Base-by-base conservation (phyloP, 495 filamentous ascomycete species). In the Apiosordaria backusii region DNA sequence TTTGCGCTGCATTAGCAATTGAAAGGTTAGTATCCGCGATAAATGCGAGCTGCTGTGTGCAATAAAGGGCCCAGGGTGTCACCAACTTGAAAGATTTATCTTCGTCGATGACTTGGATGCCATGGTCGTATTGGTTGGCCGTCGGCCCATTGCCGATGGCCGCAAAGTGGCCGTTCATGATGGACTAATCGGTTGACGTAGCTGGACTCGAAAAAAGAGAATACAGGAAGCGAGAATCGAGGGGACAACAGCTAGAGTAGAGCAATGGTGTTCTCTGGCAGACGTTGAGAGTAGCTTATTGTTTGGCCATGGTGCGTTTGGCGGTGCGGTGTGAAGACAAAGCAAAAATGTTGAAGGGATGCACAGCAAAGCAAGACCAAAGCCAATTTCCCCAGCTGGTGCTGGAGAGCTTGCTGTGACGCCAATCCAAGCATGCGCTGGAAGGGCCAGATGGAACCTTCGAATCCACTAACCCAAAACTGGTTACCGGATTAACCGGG, bases 21-120 rank as follows among this genome's bases (percentile, higher is more conserved):
- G 61, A 64, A 45, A 59, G 24, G 54, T 58, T 10, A 45, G 58
- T 62, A 61, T 70, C 21, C 4, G 10, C 23, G 53, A n/a, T 19
- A 22, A 5, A 22, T 5, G 18, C n/a, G 2, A 55, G 52, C 52
- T 45, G 29, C 24, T 61, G 24, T 15, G 19, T 21, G 26, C 16
- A 24, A 59, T 59, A 7, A 19, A 19, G 27, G 18, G 59, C 24
- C 25, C 26, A 54, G 53, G 45, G 24, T 23, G 60, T 67, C 52
- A 80, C 86, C 67, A 86, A 97, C 93, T 96, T 97, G 87, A 97
- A 98, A 71, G 90, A 84, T 78, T 99, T 97, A 68, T 97, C 87
- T 80, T 90, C 93, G 76, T 97, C 91, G 69, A 99, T 90, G 71
- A 98, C 93, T 80, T 99, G 95, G 71, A 97, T 91, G 60, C 95